These are phyloP conservation scores for Penicillium cosmopolitanum DNA, from an alignment of 495 filamentous ascomycete genomes.

Conservation along the genomic window DNA sequence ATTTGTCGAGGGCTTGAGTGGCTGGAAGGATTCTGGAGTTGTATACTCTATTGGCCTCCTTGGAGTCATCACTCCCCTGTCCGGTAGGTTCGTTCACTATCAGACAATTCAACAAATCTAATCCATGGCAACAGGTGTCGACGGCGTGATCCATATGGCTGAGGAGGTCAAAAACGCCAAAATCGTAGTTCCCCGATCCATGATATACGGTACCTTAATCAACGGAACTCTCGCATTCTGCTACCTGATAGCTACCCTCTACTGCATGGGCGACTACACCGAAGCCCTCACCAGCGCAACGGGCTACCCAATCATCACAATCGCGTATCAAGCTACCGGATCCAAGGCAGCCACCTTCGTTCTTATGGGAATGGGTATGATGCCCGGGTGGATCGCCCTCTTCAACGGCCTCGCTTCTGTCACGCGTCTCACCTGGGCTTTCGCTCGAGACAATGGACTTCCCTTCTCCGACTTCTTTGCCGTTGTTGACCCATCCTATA, in stretches of 20 bases:
- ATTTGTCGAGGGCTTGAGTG: conserved; percentile 47
- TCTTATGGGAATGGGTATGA: conserved; percentile 44
- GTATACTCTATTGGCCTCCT: conserved; percentile 46
- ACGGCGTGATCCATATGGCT: conserved; percentile 42
- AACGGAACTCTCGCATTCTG: conserved; percentile 47
- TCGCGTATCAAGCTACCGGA: conserved; percentile 52
- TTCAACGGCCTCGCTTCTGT: conserved; percentile 56
- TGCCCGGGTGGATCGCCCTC: conserved; percentile 46
- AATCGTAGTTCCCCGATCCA: conserved; percentile 39
- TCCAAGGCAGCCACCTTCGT: conserved; percentile 48
- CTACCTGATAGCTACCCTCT: conserved; percentile 45
- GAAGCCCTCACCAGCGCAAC: conserved; percentile 41
- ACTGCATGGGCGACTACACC: conserved; percentile 45
- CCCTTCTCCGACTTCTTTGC: conserved; percentile 57
- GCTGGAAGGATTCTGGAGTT: conserved; percentile 45
- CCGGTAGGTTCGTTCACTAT: conserved; percentile 23
- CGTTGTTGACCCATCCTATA: conserved; percentile 43
- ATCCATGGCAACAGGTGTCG: conserved; percentile 27
- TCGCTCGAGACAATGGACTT: conserved; percentile 62
- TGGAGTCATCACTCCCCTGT: conserved; percentile 34
- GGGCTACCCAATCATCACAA: conserved; percentile 57
- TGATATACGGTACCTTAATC: conserved; percentile 45
- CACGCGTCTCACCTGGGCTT: conserved; percentile 60
- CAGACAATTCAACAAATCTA: conserved; percentile 7
- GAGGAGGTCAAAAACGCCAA: conserved; percentile 52